These are phyloP conservation scores for Sugiyamaella grinbergsii DNA, from an alignment of 1,139 yeast genomes.

Conservation along the genomic window DNA sequence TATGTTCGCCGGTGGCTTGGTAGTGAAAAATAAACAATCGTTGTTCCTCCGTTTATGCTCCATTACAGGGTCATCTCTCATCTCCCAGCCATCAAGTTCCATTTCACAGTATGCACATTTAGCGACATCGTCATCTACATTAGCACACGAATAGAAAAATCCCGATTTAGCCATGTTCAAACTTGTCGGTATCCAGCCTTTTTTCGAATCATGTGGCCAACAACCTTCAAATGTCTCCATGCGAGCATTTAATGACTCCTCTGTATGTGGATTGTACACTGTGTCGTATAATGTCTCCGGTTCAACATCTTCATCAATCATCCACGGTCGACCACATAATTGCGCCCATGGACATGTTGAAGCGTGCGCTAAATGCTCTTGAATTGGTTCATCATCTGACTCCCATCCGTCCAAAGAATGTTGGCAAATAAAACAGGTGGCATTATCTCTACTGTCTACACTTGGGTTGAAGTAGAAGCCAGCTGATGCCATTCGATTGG, in stretches of 20 bases:
- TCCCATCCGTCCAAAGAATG: constrained; percentile 46
- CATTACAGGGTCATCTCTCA: constrained; percentile 59
- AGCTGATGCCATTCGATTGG: constrained; percentile 52
- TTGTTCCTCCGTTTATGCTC: constrained; percentile 47
- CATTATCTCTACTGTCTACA: constrained; percentile 47
- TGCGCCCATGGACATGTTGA: constrained; percentile 53
- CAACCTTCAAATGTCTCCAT: constrained; percentile 52
- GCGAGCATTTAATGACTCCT: constrained; percentile 49
- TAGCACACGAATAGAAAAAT: constrained; percentile 67
- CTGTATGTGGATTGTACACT: constrained; percentile 44
- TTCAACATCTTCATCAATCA: constrained; percentile 21
- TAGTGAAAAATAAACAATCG: constrained; percentile 53
- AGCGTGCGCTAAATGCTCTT: constrained; percentile 51
- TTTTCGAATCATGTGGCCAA: constrained; percentile 57
- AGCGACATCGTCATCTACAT: constrained; percentile 62
- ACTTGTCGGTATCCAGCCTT: constrained; percentile 49
- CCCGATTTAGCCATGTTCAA: constrained; percentile 63
- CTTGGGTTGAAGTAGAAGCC: constrained; percentile 73
- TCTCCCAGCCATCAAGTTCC: constrained; percentile 72
- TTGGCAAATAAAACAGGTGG: constrained; percentile 65
- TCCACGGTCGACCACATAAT: constrained; percentile 35
- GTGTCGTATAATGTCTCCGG: constrained; percentile 18
- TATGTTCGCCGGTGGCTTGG: constrained; percentile 21
- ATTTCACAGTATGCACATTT: constrained; percentile 72
- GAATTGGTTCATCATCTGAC: constrained; percentile 41